A percentile compares a stretch with the other conserved stretches of the same genome.
Conservation (phyloP, 169 alveolate species). For the Plasmodium inui region DNA sequence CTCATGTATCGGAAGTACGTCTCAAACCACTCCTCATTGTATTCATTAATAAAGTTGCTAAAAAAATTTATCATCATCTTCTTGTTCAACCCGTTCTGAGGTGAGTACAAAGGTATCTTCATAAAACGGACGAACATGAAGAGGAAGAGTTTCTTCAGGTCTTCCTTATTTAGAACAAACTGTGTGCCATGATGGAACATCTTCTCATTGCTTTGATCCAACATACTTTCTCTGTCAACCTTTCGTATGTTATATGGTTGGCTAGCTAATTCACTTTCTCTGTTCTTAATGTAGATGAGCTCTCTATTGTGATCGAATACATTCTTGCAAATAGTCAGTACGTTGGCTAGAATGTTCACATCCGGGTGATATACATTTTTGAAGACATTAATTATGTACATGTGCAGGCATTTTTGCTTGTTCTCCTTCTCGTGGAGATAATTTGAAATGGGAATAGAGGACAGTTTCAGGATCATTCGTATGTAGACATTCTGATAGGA, state of each 20-base stretch:
- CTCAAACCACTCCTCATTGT: constrained; percentile 50
- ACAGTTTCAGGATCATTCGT: constrained; percentile 29
- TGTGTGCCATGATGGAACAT: not conserved
- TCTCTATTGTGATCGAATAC: constrained; percentile 53
- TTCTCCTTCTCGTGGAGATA: constrained; percentile 62
- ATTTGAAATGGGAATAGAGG: constrained; percentile 31
- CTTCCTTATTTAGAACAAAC: not conserved
- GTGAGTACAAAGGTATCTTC: constrained; percentile 13
- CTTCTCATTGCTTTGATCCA: constrained; percentile 16
- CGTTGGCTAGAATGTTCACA: constrained; percentile 16
- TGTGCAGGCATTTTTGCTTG: constrained; percentile 24
- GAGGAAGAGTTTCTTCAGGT: constrained; percentile 30
- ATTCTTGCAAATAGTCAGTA: constrained; percentile 65
- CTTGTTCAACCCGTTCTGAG: not conserved
- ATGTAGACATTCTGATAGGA: constrained; percentile 26
- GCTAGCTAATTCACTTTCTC: not conserved
- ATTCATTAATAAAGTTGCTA: constrained; percentile 2
- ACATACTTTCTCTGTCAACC: constrained; percentile 12
- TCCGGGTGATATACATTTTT: constrained; percentile 54
- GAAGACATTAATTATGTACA: constrained; percentile 27
- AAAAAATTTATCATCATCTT: constrained; percentile 30
- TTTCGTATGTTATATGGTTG: constrained; percentile 20
- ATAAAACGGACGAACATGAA: constrained; percentile 26
- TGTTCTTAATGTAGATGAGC: constrained; percentile 31
- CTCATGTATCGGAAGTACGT: not conserved